These are phyloP conservation scores for Mycena vulgaris DNA, from an alignment of 768 basidiomycete species.

Conservation along the genomic window DNA sequence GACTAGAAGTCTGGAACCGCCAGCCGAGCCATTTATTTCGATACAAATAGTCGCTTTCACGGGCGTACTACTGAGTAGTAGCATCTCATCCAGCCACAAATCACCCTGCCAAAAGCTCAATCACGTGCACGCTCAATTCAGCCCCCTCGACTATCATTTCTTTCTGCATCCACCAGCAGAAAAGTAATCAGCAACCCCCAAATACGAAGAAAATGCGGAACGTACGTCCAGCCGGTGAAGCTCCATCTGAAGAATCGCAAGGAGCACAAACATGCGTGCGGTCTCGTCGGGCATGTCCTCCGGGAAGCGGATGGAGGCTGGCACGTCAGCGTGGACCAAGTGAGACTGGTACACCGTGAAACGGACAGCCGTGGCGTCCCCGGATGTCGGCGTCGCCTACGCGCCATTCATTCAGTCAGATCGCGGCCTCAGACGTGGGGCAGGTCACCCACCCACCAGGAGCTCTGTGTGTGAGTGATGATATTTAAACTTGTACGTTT, in stretches of 20 bases:
- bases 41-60: too few relatives aligned
- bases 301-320: slow-evolving; percentile 13
- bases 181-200: too few relatives aligned
- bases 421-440: background rate
- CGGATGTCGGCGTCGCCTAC: slow-evolving; percentile 2
- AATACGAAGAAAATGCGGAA: background rate
- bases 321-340: background rate
- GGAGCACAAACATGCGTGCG: slow-evolving; percentile 17
- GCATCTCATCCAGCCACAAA: too few relatives aligned
- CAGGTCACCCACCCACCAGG: background rate
- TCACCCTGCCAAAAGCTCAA: too few relatives aligned
- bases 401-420: background rate
- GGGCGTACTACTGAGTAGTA: too few relatives aligned
- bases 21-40: too few relatives aligned
- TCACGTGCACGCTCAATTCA: too few relatives aligned
- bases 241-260: slow-evolving; percentile 21
- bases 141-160: too few relatives aligned
- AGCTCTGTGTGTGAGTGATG: slow-evolving; percentile 1
- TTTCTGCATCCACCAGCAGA: too few relatives aligned
- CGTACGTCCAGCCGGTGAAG: slow-evolving; percentile 12
- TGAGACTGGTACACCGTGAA: slow-evolving; percentile 9
- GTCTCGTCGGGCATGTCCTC: slow-evolving; percentile 7
- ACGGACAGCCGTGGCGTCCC: background rate
- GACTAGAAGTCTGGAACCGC: too few relatives aligned
- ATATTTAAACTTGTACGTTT: slow-evolving; percentile 2